Evolutionary conservation across 768 basidiomycete species (phyloP), one percentile per base, ranked within the genome.

Genomic region (Serendipita sp.): DNA sequence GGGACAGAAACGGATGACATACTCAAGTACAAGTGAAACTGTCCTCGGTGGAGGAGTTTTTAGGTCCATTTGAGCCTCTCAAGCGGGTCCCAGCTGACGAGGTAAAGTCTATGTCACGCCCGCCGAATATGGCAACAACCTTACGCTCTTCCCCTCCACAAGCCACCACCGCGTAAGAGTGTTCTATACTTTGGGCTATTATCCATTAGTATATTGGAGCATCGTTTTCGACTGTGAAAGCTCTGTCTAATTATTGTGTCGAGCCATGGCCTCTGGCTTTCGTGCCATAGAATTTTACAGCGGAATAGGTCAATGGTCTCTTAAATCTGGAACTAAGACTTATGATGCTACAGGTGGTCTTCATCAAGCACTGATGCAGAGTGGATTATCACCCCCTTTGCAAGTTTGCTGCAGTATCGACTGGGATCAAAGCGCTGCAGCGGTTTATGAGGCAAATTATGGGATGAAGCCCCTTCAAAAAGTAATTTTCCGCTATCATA

Each of bases 361-460:
- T 3, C 85, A 88, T 75, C 75, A 81, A 30, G 88, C 88, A 3
- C 76, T 91, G 16, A 70, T 74, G 51, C 78, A 18, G 30, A 38
- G 28, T 60, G 81, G 62, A 84, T 83, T 68, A 70, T 3, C 41
- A 41, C 13, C 41, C 13, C 13, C 68, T 8, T 73, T 81, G 75
- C 18, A 82, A 76, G 45, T 78, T 87, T 36, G 74, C 84, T 3
- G 80, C 79, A 87, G 89, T n/a, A 89, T 85, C 70, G 89, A 91
- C 72, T 89, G 88, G 87, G 88, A 90, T 75, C 86, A 83, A 68
- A 77, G 76, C 18, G 87, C 87, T 41, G 85, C 83, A 68, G 78
- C 78, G 64, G 87, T 88, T 16, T 91, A 91, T 72, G 73, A 73
- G 18, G 77, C 79, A 18, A 89, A 90, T 72, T 75, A 83, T 70